These are phyloP conservation scores for Suhomyces kilbournensis DNA, from an alignment of 805 yeast species.

Conservation along the genomic window DNA sequence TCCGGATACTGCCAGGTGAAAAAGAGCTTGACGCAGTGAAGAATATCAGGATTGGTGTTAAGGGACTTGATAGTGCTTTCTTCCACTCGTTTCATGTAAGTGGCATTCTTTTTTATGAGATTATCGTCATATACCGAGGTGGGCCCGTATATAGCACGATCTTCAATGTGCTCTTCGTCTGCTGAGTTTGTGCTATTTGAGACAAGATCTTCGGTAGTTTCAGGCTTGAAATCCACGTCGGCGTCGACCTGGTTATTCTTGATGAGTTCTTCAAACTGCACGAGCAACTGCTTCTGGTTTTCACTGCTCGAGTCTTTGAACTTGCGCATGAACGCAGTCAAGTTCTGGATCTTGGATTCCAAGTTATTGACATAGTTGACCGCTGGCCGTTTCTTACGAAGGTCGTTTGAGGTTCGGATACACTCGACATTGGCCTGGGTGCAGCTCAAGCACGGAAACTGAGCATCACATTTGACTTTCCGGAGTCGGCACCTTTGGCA, in stretches of 20 bases:
- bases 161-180: conserved; percentile 14
- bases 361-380: conserved; percentile 48
- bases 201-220: not conserved
- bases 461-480: conserved; percentile 49
- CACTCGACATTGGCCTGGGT: conserved; percentile 43
- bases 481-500: conserved; percentile 43
- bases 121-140: conserved; percentile 42
- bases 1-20: conserved; percentile 69
- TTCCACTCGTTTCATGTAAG: conserved; percentile 4
- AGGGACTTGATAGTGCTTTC: conserved; percentile 19
- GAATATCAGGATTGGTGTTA: conserved; percentile 33
- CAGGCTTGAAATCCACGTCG: not conserved
- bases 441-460: conserved; percentile 50
- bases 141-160: conserved; percentile 43
- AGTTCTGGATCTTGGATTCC: conserved; percentile 28
- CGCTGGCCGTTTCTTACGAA: conserved; percentile 50
- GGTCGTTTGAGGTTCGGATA: conserved; percentile 45
- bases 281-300: conserved; percentile 10
- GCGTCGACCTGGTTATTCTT: not conserved
- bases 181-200: not conserved
- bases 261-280: conserved; percentile 11
- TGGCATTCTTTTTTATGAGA: conserved; percentile 17
- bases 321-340: conserved; percentile 23
- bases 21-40: conserved; percentile 42
- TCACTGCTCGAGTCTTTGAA: conserved; percentile 19